Base-by-base conservation (phyloP, 164 flowering plant species). In the Chimonanthus salicifolius region DNA sequence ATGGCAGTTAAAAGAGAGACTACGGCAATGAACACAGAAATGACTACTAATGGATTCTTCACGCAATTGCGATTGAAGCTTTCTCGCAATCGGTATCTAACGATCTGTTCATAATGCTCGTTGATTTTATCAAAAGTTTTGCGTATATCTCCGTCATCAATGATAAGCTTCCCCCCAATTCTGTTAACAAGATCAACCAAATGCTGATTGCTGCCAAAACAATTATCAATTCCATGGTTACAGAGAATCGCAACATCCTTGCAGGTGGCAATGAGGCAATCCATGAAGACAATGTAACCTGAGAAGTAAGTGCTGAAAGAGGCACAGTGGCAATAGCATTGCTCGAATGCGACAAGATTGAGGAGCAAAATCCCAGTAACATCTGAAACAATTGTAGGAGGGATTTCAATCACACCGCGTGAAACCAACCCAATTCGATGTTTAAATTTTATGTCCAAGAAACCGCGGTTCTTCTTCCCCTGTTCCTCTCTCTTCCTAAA, bases 271-370 rank as follows among this genome's bases (percentile, higher is more conserved):
- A 89, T 92, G 76, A 92, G 74, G 74, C 88, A 87, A 75, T 92
- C 94, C 94, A 91, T 83, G 85, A 91, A 93, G 16, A 93, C 79
- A 33, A 90, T 86, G 71, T 91, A 93, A 1, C 94, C 83, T 4
- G 94, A 90, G 58, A 93, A 85, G 75, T 86, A 90, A 66, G 86
- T 91, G 76, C 85, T 88, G 77, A 71, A 89, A 92, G 33, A 33
- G 33, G 33, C 1, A 1, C 33, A 33, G 33, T 62, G 90, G 33
- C 33, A 33, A 33, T 33, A 33, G 33, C 33, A 33, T 1, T 33
- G 33, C 33, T 33, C 33, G 33, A 88, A 69, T 91, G 96, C 80
- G 91, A 96, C 16, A 85, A 88, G 0, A 94, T 91, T 1, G 91
- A 80, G 91, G 91, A 3, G 90, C 79, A 0, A 97, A 90, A 68